A percentile compares a stretch with the other conserved stretches of the same genome.
These are phyloP conservation scores for Hypoxylon trugodes DNA, from an alignment of 495 filamentous ascomycete species.

Conservation along the genomic window DNA sequence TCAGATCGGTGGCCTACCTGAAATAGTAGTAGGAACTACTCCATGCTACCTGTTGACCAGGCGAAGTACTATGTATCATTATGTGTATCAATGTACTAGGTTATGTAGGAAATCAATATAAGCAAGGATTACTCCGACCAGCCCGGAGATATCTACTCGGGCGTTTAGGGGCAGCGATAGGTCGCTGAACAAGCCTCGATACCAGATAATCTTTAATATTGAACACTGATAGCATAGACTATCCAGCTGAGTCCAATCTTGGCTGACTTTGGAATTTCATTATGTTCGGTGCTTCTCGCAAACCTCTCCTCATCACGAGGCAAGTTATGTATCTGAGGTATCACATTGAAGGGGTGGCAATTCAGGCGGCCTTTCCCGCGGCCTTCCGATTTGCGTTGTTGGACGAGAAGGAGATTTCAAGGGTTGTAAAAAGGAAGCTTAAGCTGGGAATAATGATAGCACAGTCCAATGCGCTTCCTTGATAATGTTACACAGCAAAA, in stretches of 20 bases:
- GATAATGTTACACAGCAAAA: conserved; percentile 37
- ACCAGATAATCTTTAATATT: conserved; percentile 13
- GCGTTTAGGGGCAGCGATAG: conserved; percentile 4
- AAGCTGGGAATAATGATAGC: conserved; percentile 11
- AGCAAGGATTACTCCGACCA: conserved; percentile 28
- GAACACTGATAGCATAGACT: conserved; percentile 7
- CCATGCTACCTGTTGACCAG: no score
- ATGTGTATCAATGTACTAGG: no score
- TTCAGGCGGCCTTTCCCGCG: no score
- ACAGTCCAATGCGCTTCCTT: not conserved
- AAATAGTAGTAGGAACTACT: not conserved
- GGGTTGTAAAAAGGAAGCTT: conserved; percentile 4
- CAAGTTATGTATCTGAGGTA: no score
- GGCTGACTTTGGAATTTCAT: not conserved
- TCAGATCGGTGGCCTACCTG: conserved; percentile 19
- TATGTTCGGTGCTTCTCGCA: no score
- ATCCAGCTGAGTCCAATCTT: conserved; percentile 13
- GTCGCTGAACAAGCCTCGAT: conserved; percentile 8
- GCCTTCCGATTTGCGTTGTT: not conserved
- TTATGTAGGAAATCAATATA: conserved; percentile 16
- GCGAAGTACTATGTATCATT: no score
- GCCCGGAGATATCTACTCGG: conserved; percentile 7
- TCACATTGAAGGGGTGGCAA: no score
- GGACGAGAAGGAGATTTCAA: conserved; percentile 3
- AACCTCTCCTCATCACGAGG: no score